These are phyloP conservation scores for Calonectria honghensis DNA, from an alignment of 2,329 filamentous ascomycete genomes.

Conservation along the genomic window DNA sequence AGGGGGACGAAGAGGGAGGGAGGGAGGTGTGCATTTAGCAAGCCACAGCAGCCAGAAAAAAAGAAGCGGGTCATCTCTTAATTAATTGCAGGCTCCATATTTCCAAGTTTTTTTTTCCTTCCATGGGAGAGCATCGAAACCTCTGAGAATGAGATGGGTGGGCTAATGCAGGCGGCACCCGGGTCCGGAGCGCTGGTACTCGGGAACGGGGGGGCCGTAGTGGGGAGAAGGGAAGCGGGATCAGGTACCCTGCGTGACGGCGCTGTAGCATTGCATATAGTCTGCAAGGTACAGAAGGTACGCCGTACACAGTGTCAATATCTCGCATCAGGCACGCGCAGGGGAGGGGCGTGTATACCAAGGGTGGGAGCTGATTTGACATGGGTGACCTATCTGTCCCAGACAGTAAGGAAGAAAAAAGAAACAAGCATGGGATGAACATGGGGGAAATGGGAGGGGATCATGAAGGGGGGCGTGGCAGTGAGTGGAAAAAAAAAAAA, in stretches of 20 bases:
- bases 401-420: background rate
- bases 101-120: conserved; percentile 6
- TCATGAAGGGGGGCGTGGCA: conserved; percentile 17
- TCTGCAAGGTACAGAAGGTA: conserved; percentile 30
- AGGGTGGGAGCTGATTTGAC: background rate
- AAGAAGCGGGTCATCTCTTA: conserved; percentile 1
- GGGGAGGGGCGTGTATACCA: conserved; percentile 20
- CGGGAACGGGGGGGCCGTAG: conserved; percentile 42
- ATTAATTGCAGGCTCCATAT: conserved; percentile 25
- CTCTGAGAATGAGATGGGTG: conserved; percentile 28
- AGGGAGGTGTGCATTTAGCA: background rate
- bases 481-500: background rate
- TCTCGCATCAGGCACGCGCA: background rate
- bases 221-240: conserved; percentile 37
- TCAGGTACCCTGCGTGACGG: conserved; percentile 25
- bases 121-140: conserved; percentile 12
- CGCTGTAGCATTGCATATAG: conserved; percentile 20
- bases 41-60: background rate
- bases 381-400: conserved; percentile 12
- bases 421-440: conserved; percentile 22
- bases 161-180: conserved; percentile 54
- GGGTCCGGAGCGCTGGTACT: conserved; percentile 54
- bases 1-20: background rate
- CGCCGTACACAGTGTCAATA: conserved; percentile 7
- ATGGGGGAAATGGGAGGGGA: conserved; percentile 19